Percentiles rank a stretch among this genome's conserved stretches.
Conservation (phyloP, 306 rosid genomes). For the Prunus kanzakura region DNA sequence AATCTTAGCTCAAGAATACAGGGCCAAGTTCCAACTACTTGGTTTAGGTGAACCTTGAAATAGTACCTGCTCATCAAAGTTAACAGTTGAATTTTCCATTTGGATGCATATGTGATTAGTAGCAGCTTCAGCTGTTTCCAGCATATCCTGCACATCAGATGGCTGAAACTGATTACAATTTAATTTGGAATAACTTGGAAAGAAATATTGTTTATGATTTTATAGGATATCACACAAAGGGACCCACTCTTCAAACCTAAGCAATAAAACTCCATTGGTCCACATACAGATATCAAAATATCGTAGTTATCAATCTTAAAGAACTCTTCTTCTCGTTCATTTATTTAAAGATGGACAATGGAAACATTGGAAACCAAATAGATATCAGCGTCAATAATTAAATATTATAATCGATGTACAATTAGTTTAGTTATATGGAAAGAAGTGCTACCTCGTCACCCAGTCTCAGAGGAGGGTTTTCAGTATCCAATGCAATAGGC, state of each 20-base stretch:
- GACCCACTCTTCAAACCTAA: background rate
- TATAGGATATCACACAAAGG: background rate
- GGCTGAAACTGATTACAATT: constrained; percentile 9
- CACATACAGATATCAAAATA: background rate
- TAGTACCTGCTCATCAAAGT: constrained; percentile 54
- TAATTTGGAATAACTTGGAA: background rate
- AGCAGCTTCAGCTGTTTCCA: constrained; percentile 42
- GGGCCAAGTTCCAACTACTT: background rate
- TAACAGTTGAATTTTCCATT: constrained; percentile 45
- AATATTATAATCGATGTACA: background rate
- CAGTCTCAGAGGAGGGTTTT: constrained; percentile 27
- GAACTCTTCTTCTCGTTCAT: background rate
- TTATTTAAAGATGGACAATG: background rate
- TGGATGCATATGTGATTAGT: constrained; percentile 36
- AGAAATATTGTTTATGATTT: background rate
- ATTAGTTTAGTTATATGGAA: background rate
- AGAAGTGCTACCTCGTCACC: constrained; percentile 47
- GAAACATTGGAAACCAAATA: background rate
- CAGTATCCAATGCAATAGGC: constrained; percentile 37
- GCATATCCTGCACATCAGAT: constrained; percentile 40
- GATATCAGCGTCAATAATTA: background rate
- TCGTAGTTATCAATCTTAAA: background rate
- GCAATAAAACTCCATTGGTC: constrained; percentile 2
- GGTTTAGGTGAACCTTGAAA: background rate
- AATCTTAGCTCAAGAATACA: background rate